Conservation (phyloP, 805 yeast species). For the Isabelozyma pseudorhagii region DNA sequence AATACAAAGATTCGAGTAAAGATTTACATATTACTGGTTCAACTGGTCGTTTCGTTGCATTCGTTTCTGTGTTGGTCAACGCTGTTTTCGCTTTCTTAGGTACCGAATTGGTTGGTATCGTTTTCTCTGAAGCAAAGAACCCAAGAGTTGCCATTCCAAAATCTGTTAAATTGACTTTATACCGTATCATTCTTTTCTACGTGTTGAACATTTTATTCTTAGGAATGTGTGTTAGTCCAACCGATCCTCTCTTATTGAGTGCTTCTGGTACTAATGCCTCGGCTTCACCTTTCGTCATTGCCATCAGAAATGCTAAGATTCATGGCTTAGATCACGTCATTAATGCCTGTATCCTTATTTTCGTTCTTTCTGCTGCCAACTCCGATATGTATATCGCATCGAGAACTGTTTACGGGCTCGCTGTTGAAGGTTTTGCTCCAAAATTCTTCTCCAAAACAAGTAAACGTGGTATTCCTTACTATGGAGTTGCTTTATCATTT, state of each 20-base stretch:
- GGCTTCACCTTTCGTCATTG: conserved; percentile 41
- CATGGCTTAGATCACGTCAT: conserved; percentile 32
- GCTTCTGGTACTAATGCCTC: conserved; percentile 22
- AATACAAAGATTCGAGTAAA: conserved; percentile 1
- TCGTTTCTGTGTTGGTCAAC: conserved; percentile 31
- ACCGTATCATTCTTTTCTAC: conserved; percentile 27
- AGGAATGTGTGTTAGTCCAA: conserved; percentile 29
- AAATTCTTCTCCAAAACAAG: conserved; percentile 26
- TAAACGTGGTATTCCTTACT: conserved; percentile 30
- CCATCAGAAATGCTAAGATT: conserved; percentile 30
- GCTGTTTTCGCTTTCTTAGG: conserved; percentile 39
- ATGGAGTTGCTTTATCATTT: conserved; percentile 19
- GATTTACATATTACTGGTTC: conserved; percentile 11
- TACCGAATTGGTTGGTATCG: conserved; percentile 19
- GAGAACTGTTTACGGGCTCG: conserved; percentile 33
- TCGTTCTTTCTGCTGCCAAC: conserved; percentile 40
- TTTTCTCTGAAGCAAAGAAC: conserved; percentile 29
- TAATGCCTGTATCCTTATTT: conserved; percentile 37
- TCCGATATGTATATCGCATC: conserved; percentile 23
- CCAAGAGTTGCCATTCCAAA: conserved; percentile 29
- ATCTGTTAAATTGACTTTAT: conserved; percentile 27
- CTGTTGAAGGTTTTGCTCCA: conserved; percentile 38
- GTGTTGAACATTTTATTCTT: conserved; percentile 26
- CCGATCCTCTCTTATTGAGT: conserved; percentile 21
- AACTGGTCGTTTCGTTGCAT: conserved; percentile 21